Evolutionary conservation across 345 rosid genomes (phyloP), one percentile per base, ranked within the genome.

Genomic region (Gossypium herbaceum): DNA sequence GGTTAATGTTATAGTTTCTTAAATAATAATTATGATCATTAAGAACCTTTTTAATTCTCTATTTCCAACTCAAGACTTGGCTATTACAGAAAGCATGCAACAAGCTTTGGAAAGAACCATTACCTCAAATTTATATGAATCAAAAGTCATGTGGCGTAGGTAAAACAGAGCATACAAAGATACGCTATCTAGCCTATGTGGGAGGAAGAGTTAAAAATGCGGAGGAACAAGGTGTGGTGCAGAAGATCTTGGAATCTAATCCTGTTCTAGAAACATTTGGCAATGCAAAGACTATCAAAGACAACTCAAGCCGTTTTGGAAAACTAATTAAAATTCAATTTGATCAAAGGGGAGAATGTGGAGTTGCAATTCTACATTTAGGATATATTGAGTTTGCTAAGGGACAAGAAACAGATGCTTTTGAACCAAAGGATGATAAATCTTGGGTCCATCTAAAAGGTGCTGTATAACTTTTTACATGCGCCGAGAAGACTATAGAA

Each of bases 181-280:
- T 88, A 98, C 78, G 78, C 12, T 95, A 91, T 81, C 97, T 95
- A 76, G 98, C 99, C 48, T 88, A 88, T 78, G 88, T 93, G 97
- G 99, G 98, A n/a, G 99, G 99, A 67, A 88, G 91, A 87, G 81
- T 85, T 72, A 91, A 73, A 11, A 47, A 22, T 73, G 75, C 80
- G 70, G 98, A 89, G 82, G 98, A 93, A 57, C 81, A 88, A 74
- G 86, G 89, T 39, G 99, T 95, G 76, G 99, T 93, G 85, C 98
- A 95, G 87, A 87, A 95, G 83, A 98, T 93, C 82, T 81, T 95
- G 78, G 99, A 95, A 98, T 95, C 99, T 58, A 95, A 95, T 86
- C 99, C 99, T 72, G 97, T 95, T 79, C 83, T 95, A 71, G 99
- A 95, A 91, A 98, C 97, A 71, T 95, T 95, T 89, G 98, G 99